phyloP scores from a whole-genome alignment of 1,139 yeast species.

The Scheffersomyces quercinus region DNA sequence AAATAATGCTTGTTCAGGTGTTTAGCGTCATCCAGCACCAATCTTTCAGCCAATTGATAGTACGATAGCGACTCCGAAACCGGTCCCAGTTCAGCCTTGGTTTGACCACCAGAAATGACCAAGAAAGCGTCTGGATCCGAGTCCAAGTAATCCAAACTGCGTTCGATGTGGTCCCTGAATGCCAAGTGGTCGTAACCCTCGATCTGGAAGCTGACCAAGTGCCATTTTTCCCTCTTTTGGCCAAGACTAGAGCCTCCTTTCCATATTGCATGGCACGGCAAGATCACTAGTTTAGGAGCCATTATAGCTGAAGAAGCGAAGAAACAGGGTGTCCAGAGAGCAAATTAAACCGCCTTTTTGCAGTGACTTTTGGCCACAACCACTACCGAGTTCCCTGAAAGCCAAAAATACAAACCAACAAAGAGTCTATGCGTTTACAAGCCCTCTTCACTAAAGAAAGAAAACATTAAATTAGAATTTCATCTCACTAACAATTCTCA shows the following conservation, averaged over 20 bases:
- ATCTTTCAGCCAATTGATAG: constrained; percentile 32
- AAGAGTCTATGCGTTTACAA: no score
- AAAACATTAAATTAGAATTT: no score
- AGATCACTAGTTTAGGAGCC: constrained; percentile 30
- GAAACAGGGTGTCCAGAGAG: no score
- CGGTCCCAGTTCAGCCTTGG: constrained; percentile 54
- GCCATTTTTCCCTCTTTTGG: constrained; percentile 54
- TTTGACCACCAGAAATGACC: constrained; percentile 74
- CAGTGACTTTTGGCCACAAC: no score
- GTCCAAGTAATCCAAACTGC: constrained; percentile 34
- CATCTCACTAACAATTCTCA: no score
- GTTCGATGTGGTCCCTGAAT: constrained; percentile 62
- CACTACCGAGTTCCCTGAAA: no score
- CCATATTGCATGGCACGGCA: constrained; percentile 77
- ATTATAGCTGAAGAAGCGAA: not conserved
- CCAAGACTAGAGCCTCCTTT: constrained; percentile 38
- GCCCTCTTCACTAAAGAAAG: no score
- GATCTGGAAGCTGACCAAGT: constrained; percentile 61
- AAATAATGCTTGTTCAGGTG: constrained; percentile 5
- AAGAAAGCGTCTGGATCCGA: constrained; percentile 32
- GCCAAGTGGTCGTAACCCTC: constrained; percentile 70
- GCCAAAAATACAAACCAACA: no score
- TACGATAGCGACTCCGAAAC: constrained; percentile 66
- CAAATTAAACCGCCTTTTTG: no score
- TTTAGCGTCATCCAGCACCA: constrained; percentile 7